Evolutionary conservation across 2,329 filamentous ascomycete genomes (phyloP), one percentile per base, ranked within the genome.

Genomic region (Botrytis medusae): DNA sequence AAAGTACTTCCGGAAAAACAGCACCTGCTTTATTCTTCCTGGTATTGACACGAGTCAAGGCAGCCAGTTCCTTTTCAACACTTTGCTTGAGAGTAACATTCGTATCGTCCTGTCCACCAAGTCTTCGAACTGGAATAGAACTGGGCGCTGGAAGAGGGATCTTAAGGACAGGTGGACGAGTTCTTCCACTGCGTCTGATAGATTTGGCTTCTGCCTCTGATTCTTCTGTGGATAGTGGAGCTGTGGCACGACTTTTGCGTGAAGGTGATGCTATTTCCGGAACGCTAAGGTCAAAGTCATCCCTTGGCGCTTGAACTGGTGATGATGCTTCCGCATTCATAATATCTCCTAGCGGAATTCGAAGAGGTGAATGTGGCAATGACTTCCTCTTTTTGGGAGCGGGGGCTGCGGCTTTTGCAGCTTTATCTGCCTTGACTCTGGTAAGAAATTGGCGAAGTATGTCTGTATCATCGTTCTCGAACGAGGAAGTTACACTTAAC

Each of bases 21-120:
- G 84, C 80, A 29, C 77, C 79, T 5, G 77, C 82, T 78, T 85
- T 85, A 74, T 86, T 86, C 75, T 84, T 84, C 42, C 83, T 80
- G 1, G 84, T 86, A 74, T 86, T 86, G 69, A 81, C 79, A 5
- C 82, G 78, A 1, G 84, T 86, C 60, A 85, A 74, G 2, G 82
- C 79, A 0, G 83, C 83, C 14, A 85, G 76, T 63, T 85, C 83
- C 76, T 84, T 84, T 60, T 84, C 84, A 22, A 81, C 81, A 73
- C 75, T 83, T 63, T 82, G 81, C 57, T 74, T 75, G 16, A 81
- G 71, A 14, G 77, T 79, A 29, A 80, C 74, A 1, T 78, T 79
- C 12, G 70, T 79, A 54, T 81, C 79, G 63, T 81, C 79, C 70
- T 79, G 77, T 14, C 78, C 79, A 32, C 69, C 69, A 0, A 80